Evolutionary conservation across 106 monocot genomes (phyloP), one percentile per base, ranked within the genome.

Genomic region (Alisma plantagoaquatica): DNA sequence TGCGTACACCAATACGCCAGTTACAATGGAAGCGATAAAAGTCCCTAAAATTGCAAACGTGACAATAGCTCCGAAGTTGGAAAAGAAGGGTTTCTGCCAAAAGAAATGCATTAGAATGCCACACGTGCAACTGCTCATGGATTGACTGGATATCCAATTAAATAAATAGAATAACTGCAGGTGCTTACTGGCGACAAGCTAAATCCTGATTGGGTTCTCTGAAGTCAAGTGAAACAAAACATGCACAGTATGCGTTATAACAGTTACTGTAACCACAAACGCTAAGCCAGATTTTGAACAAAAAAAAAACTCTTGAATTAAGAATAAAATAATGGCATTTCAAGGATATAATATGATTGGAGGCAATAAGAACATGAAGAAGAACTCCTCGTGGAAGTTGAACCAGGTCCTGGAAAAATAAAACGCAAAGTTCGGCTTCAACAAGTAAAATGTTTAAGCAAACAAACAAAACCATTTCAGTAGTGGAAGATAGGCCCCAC

Each of bases 271-370:
- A n/a, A n/a, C n/a, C n/a, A n/a, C n/a, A n/a, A n/a, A n/a, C n/a
- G n/a, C n/a, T n/a, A n/a, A n/a, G n/a, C n/a, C n/a, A n/a, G n/a
- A n/a, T n/a, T n/a, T n/a, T n/a, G n/a, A n/a, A n/a, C n/a, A n/a
- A n/a, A n/a, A n/a, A n/a, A n/a, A n/a, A n/a, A n/a, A n/a, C n/a
- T n/a, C n/a, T n/a, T n/a, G n/a, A n/a, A n/a, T n/a, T n/a, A n/a
- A n/a, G n/a, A n/a, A n/a, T n/a, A n/a, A n/a, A n/a, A n/a, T n/a
- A n/a, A n/a, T n/a, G n/a, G n/a, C n/a, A n/a, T n/a, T 38, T 51
- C 50, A 31, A 60, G 98, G 98, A 98, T 98, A 98, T 98, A 98
- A 98, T 81, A 98, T 98, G 56, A 98, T 98, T 15, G 98, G 98
- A 29, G 98, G 98, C 15, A 98, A 65, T 57, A 98, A 71, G 78